These are phyloP conservation scores for Tulasnella sp. DNA, from an alignment of 768 basidiomycete species.

Conservation along the genomic window DNA sequence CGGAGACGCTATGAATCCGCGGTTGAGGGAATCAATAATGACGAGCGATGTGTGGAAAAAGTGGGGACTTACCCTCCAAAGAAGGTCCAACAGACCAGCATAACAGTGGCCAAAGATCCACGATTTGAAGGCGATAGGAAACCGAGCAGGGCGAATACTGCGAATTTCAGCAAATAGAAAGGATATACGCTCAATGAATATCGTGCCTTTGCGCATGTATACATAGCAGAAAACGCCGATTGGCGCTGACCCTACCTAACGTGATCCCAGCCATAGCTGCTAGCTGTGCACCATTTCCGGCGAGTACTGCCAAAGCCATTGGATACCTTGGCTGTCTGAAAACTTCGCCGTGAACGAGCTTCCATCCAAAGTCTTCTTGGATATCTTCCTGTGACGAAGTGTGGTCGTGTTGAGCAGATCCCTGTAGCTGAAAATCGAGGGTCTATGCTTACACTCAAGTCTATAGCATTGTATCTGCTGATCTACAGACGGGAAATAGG, in stretches of 20 bases:
- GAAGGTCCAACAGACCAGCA: slow-evolving; percentile 90
- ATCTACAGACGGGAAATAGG: slow-evolving; percentile 39
- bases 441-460: slow-evolving; percentile 56
- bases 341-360: slow-evolving; percentile 91
- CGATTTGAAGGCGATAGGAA: slow-evolving; percentile 95
- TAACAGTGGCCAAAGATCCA: slow-evolving; percentile 84
- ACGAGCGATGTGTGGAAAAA: not conserved
- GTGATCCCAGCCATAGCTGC: slow-evolving; percentile 82
- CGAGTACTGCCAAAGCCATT: slow-evolving; percentile 69
- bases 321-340: slow-evolving; percentile 76
- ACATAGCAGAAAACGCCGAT: too few species aligned
- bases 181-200: too few species aligned
- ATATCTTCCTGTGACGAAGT: slow-evolving; percentile 65
- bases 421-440: too few species aligned
- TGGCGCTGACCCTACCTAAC: slow-evolving; percentile 47
- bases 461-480: slow-evolving; percentile 88
- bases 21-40: too few species aligned
- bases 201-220: too few species aligned
- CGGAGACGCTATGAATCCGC: slow-evolving; percentile 56
- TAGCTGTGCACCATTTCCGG: slow-evolving; percentile 85
- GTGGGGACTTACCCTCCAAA: slow-evolving; percentile 59
- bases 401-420: too few species aligned
- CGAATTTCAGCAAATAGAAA: not conserved
- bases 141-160: slow-evolving; percentile 84
- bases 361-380: slow-evolving; percentile 98